Evolutionary conservation across 768 basidiomycete genomes (phyloP).

Genomic region (Podaxis sp.): DNA sequence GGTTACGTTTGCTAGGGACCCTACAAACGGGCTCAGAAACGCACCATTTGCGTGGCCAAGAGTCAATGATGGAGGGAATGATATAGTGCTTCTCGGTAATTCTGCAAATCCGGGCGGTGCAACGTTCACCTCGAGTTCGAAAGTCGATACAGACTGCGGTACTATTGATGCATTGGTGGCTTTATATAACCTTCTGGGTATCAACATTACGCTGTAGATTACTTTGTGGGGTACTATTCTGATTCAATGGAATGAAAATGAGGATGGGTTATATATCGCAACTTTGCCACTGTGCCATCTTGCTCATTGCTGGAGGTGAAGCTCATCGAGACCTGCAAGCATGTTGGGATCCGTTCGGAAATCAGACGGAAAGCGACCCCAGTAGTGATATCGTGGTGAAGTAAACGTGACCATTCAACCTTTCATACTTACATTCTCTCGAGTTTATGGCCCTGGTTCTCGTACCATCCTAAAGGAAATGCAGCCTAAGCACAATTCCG

Average conservation of each 20-base stretch:
- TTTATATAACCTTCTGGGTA: slow-evolving; percentile 7
- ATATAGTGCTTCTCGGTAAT: slow-evolving; percentile 4
- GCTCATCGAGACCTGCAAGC: not conserved
- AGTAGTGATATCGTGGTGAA: not conserved
- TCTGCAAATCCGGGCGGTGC: slow-evolving; percentile 3
- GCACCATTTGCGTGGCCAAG: slow-evolving; percentile 4
- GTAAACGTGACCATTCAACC: not conserved
- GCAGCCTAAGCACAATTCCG: not conserved
- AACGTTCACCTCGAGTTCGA: not conserved
- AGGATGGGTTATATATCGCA: too few relatives aligned
- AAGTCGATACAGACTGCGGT: slow-evolving; percentile 2
- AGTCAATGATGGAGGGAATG: slow-evolving; percentile 4
- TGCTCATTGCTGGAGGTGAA: not conserved
- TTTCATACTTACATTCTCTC: not conserved
- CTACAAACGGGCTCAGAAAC: slow-evolving; percentile 8
- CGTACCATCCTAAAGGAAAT: not conserved
- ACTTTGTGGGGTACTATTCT: too few relatives aligned
- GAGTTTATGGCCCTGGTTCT: not conserved
- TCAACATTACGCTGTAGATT: slow-evolving; percentile 3
- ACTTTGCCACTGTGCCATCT: too few relatives aligned
- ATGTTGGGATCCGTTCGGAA: not conserved
- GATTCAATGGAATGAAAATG: too few relatives aligned
- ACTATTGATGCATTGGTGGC: slow-evolving; percentile 2
- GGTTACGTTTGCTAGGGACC: slow-evolving; percentile 16
- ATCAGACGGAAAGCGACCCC: not conserved